A percentile compares a stretch with the other conserved stretches of the same genome.
Evolutionary conservation across 352 stramenopile genomes (phyloP).

Genomic region (Phytophthora tentaculata): DNA sequence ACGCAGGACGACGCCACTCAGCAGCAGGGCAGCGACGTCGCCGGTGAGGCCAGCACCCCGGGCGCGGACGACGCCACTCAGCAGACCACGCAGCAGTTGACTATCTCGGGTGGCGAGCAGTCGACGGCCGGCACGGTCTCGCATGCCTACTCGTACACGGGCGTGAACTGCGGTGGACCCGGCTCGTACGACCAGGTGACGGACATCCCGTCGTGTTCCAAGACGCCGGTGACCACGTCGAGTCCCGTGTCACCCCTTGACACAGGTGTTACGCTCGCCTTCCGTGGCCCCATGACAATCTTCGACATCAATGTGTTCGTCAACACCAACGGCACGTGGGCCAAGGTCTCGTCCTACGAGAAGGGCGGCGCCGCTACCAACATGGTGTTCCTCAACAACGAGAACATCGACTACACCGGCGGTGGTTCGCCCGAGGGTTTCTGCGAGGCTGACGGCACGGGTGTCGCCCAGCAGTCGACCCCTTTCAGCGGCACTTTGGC

Average conservation of each 20-base stretch:
- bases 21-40: conserved; percentile 16
- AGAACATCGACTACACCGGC: conserved; percentile 77
- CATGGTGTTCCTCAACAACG: conserved; percentile 88
- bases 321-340: conserved; percentile 50
- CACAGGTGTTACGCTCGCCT: conserved; percentile 67
- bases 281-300: conserved; percentile 76
- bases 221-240: conserved; percentile 43
- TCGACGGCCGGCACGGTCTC: conserved; percentile 47
- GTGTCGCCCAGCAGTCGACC: conserved; percentile 42
- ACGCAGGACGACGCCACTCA: conserved; percentile 12
- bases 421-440: conserved; percentile 66
- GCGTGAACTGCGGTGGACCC: conserved; percentile 53
- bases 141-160: conserved; percentile 61
- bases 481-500: conserved; percentile 60
- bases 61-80: conserved; percentile 19
- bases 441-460: conserved; percentile 56
- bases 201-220: conserved; percentile 62
- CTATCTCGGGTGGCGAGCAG: conserved; percentile 32
- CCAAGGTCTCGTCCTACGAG: conserved; percentile 71
- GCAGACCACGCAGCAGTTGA: conserved; percentile 27
- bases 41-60: conserved; percentile 11
- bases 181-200: conserved; percentile 79
- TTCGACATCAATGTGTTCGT: conserved; percentile 78
- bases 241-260: conserved; percentile 66
- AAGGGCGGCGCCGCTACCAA: conserved; percentile 59